phyloP scores from a whole-genome alignment of 1,284 basidiomycete genomes.

The Amylostereum areolatum region DNA sequence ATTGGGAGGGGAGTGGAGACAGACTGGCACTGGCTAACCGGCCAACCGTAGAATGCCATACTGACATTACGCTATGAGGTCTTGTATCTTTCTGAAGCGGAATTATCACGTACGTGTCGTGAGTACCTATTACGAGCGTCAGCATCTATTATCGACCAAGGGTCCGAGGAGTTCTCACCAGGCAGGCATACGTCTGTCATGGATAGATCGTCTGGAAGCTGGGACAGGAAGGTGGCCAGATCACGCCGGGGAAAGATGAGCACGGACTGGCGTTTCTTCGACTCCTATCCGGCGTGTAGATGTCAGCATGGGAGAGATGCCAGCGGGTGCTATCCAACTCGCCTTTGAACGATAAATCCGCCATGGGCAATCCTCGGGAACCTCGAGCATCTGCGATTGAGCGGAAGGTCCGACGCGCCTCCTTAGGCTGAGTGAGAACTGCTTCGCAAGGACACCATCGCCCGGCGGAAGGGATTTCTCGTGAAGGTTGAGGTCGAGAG shows the following conservation, averaged over 20 bases:
- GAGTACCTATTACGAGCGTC: slow-evolving; percentile 48
- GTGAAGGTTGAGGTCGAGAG: not conserved
- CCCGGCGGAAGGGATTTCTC: slow-evolving; percentile 2
- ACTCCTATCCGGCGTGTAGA: slow-evolving; percentile 14
- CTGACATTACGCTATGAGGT: slow-evolving; percentile 22
- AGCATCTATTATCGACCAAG: slow-evolving; percentile 10
- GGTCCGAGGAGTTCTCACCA: slow-evolving; percentile 34
- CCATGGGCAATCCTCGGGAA: slow-evolving; percentile 47
- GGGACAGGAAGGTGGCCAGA: slow-evolving; percentile 54
- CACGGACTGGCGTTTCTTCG: slow-evolving; percentile 33
- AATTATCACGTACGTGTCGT: slow-evolving; percentile 52
- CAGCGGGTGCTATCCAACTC: slow-evolving; percentile 10
- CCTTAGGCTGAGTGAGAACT: slow-evolving; percentile 9
- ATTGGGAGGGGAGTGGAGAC: slow-evolving; percentile 41
- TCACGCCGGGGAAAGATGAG: slow-evolving; percentile 53
- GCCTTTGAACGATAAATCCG: slow-evolving; percentile 49
- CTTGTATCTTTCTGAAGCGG: not conserved
- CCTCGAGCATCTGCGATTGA: slow-evolving; percentile 36
- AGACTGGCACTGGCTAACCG: slow-evolving; percentile 70
- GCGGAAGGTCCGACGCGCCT: slow-evolving; percentile 7
- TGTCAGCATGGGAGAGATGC: not conserved
- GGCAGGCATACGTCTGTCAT: slow-evolving; percentile 72
- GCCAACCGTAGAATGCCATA: slow-evolving; percentile 80
- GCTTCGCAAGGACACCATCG: slow-evolving; percentile 5
- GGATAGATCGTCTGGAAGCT: slow-evolving; percentile 57